phyloP scores from a whole-genome alignment of 2,329 filamentous ascomycete genomes.

The Aspergillus niger region DNA sequence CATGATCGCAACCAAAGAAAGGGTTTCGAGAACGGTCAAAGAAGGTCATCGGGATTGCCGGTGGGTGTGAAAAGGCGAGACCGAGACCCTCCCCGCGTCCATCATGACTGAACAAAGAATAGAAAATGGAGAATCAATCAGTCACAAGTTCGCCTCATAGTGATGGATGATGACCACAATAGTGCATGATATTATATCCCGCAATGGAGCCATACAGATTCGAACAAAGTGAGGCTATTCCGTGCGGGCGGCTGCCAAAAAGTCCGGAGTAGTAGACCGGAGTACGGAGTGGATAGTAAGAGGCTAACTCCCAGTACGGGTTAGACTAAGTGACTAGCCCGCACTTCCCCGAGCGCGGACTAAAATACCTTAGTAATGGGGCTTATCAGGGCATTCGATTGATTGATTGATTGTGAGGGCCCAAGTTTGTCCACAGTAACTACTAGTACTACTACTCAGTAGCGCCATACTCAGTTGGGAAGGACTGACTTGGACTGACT shows the following conservation, averaged over 20 bases:
- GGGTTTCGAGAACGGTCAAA: background rate
- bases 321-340: background rate
- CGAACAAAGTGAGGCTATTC: slow-evolving; percentile 4
- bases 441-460: background rate
- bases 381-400: slow-evolving; percentile 2
- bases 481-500: background rate
- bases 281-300: slow-evolving; percentile 3
- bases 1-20: background rate
- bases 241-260: background rate
- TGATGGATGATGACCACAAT: background rate
- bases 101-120: too few species aligned
- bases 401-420: background rate
- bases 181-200: slow-evolving; percentile 5
- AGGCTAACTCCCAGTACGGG: background rate
- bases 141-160: background rate
- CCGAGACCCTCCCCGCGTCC: background rate
- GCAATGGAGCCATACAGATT: background rate
- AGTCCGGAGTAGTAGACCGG: slow-evolving; percentile 8
- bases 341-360: background rate
- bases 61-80: background rate
- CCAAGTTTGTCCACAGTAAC: too few species aligned
- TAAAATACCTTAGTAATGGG: slow-evolving; percentile 1
- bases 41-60: background rate
- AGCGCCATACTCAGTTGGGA: slow-evolving; percentile 3
- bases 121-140: too few species aligned